Percentiles rank a stretch among this genome's conserved stretches.
phyloP scores from a whole-genome alignment of 805 yeast genomes.

The Saccharomycopsis selenospora region DNA sequence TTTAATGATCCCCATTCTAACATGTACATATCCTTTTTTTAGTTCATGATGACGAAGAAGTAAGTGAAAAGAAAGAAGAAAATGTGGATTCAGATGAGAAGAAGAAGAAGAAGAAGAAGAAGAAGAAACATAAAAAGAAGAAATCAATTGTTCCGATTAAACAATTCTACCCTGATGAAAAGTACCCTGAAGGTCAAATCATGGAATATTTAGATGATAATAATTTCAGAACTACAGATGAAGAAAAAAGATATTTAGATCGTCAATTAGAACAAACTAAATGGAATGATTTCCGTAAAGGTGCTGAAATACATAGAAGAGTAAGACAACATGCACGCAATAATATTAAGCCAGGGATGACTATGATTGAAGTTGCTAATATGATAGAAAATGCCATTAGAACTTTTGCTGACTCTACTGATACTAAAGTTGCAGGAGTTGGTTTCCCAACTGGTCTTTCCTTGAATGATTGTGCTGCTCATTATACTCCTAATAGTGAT shows the following conservation, averaged over 20 bases:
- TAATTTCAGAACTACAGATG: slow-evolving; percentile 70
- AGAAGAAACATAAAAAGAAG: slow-evolving; percentile 50
- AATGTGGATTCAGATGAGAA: slow-evolving; percentile 23
- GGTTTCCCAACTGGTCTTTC: slow-evolving; percentile 99
- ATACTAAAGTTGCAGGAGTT: slow-evolving; percentile 65
- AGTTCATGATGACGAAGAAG: slow-evolving; percentile 7
- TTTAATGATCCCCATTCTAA: neutral
- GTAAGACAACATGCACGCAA: slow-evolving; percentile 76
- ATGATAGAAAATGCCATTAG: slow-evolving; percentile 81
- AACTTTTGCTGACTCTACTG: slow-evolving; percentile 46
- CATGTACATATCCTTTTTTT: neutral
- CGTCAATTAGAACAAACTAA: slow-evolving; percentile 47
- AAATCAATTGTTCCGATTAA: slow-evolving; percentile 55
- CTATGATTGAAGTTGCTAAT: slow-evolving; percentile 84
- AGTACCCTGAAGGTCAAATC: slow-evolving; percentile 86
- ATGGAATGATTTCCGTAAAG: slow-evolving; percentile 90
- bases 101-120: slow-evolving; percentile 47
- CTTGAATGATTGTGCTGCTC: slow-evolving; percentile 92
- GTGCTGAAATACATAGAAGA: slow-evolving; percentile 91
- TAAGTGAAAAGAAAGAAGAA: slow-evolving; percentile 3
- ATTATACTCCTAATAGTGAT: slow-evolving; percentile 94
- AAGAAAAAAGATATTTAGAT: slow-evolving; percentile 76
- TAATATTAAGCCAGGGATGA: slow-evolving; percentile 82
- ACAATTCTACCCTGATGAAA: slow-evolving; percentile 58
- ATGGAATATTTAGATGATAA: slow-evolving; percentile 63